A percentile compares a stretch with the other conserved stretches of the same genome.
phyloP scores from a whole-genome alignment of 768 basidiomycete species.

The Russula sp. region DNA sequence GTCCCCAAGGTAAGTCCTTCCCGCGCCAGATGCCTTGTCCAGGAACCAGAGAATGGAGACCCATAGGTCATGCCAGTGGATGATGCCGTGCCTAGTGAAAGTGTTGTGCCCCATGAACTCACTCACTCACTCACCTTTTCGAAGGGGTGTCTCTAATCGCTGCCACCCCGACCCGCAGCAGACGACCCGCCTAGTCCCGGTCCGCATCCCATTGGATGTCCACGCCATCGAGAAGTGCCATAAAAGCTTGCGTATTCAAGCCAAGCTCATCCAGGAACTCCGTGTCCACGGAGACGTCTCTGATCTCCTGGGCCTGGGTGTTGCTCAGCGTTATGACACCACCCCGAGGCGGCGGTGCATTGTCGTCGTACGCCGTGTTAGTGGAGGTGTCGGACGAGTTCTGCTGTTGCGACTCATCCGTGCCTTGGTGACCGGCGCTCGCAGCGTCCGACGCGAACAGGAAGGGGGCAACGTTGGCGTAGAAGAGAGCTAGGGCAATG shows the following conservation, averaged over 20 bases:
- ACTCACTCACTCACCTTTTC: slow-evolving; percentile 13
- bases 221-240: slow-evolving; percentile 5
- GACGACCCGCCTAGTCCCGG: background rate
- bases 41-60: background rate
- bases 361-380: background rate
- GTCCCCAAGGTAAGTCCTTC: background rate
- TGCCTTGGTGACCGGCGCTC: background rate
- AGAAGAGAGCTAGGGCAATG: background rate
- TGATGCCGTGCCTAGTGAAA: slow-evolving; percentile 3
- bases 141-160: background rate
- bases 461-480: background rate
- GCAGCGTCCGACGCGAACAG: background rate
- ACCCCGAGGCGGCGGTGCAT: background rate
- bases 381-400: background rate
- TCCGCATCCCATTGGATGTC: background rate
- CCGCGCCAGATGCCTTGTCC: background rate
- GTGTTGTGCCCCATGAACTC: background rate
- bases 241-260: slow-evolving; percentile 1
- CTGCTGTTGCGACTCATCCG: background rate
- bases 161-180: background rate
- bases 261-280: slow-evolving; percentile 24
- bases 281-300: slow-evolving; percentile 22
- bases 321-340: background rate
- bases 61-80: background rate
- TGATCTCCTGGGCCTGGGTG: slow-evolving; percentile 26